Evolutionary conservation across 1,139 yeast species (phyloP).

Genomic region (Zygosaccharomyces pseudobailii): DNA sequence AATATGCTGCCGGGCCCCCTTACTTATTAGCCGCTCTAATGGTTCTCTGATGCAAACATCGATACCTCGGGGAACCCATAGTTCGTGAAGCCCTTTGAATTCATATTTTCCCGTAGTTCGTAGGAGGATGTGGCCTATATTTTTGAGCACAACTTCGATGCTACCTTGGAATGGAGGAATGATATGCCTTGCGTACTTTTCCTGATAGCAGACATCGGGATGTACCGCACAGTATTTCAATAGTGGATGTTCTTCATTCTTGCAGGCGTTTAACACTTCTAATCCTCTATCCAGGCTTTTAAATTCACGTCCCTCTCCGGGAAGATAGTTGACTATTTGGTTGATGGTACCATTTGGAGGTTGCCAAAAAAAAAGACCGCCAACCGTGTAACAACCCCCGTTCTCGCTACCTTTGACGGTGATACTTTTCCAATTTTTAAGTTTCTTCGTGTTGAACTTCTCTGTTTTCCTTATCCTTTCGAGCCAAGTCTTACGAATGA

Average conservation of each 20-base stretch:
- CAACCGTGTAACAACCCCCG: conserved; percentile 48
- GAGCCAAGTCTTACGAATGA: conserved; percentile 24
- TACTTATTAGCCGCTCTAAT: conserved; percentile 19
- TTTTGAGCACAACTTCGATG: conserved; percentile 63
- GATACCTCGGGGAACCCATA: conserved; percentile 48
- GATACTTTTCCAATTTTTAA: conserved; percentile 36
- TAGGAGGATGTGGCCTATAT: conserved; percentile 62
- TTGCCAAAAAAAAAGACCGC: conserved; percentile 54
- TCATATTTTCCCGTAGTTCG: conserved; percentile 56
- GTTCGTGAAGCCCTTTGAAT: conserved; percentile 38
- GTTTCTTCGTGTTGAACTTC: conserved; percentile 20
- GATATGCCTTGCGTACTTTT: conserved; percentile 41
- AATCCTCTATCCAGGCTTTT: conserved; percentile 30
- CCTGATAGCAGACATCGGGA: conserved; percentile 33
- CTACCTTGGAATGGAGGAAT: conserved; percentile 68
- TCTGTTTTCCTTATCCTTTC: conserved; percentile 30
- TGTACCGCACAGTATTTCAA: conserved; percentile 36
- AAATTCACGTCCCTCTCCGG: conserved; percentile 31
- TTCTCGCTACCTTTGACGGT: conserved; percentile 38
- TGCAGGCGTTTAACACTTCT: conserved; percentile 23
- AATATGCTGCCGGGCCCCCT: conserved; percentile 11
- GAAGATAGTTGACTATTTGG: conserved; percentile 34
- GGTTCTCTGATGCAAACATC: conserved; percentile 41
- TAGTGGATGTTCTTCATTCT: conserved; percentile 25
- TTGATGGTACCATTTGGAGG: conserved; percentile 45